Evolutionary conservation across 202 grass and related monocot species (phyloP), one percentile per base, ranked within the genome.

Genomic region (Setaria viridis): DNA sequence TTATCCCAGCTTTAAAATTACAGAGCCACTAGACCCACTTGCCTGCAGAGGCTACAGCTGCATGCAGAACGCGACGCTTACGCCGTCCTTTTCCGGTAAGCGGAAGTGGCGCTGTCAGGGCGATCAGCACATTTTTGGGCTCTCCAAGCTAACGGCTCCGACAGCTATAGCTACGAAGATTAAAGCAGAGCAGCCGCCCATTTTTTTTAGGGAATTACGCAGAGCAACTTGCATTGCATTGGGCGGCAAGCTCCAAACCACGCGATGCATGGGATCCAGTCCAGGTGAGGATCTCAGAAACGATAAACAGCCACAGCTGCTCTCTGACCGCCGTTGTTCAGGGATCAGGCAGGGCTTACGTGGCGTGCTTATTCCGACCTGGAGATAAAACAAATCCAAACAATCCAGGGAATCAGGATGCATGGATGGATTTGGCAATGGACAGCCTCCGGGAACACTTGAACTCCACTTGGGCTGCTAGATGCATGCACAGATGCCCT

Each of bases 41-140:
- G 67, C 76, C 4, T 20, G 20, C 53, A 55, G 11, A 3, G 2
- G 54, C 54, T 57, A 5, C 50, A 7, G 50, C 10, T 46, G 20
- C 55, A 30, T 25, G n/a, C 14, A 37, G 1, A 59, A 17, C 10
- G 10, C 58, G 58, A 25, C 57, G 57, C n/a, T 19, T 82, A 16
- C 67, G 14, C 20, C 57, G 64, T 57, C 35, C 14, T 71, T 72
- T 71, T 59, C 67, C 54, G 14, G 7, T 57, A 73, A 62, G 57
- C 11, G 11, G 41, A 50, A 83, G 54, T 39, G 68, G 15, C 66
- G 60, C 37, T 42, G 80, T 60, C 15, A 21, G 5, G 4, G 4
- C 6, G 45, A 58, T 59, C 9, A n/a, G n/a, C 35, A 59, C 32
- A 39, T 41, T n/a, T 55, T 32, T 2, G 68, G 39, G 66, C 34